Evolutionary conservation across 2,329 filamentous ascomycete species (phyloP).

Genomic region (Fonsecaea monophora): DNA sequence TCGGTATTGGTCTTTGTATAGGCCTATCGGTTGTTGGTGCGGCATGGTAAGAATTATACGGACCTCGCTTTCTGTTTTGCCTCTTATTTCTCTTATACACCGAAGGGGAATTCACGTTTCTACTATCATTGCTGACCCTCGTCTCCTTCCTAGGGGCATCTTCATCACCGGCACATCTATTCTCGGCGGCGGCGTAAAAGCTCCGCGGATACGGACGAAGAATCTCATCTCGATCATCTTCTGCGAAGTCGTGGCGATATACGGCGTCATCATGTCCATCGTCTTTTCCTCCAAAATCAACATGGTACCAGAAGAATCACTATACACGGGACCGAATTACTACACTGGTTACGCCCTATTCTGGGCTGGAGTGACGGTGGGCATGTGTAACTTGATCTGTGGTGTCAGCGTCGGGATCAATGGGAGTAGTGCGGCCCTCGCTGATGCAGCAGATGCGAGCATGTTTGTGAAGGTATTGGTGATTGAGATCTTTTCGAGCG

Average conservation of each 20-base stretch:
- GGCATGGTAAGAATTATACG: conserved; percentile 74
- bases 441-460: conserved; percentile 89
- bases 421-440: conserved; percentile 92
- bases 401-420: conserved; percentile 98
- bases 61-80: not conserved
- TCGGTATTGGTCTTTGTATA: conserved; percentile 93
- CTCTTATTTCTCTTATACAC: not conserved
- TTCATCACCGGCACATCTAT: conserved; percentile 98
- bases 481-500: conserved; percentile 98
- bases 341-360: conserved; percentile 96
- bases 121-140: conserved; percentile 14
- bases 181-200: conserved; percentile 93
- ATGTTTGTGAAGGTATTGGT: conserved; percentile 99
- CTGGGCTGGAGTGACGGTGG: conserved; percentile 94
- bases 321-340: conserved; percentile 79
- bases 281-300: conserved; percentile 89
- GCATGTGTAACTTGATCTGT: conserved; percentile 93
- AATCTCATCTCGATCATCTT: conserved; percentile 99
- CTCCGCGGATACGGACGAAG: conserved; percentile 97
- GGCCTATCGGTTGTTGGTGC: conserved; percentile 95
- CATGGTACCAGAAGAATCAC: conserved; percentile 65
- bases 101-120: not conserved
- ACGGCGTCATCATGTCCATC: conserved; percentile 99
- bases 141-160: conserved; percentile 75
- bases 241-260: conserved; percentile 99